phyloP scores from a whole-genome alignment of 306 rosid species.

The Fragaria nilgerrensis region DNA sequence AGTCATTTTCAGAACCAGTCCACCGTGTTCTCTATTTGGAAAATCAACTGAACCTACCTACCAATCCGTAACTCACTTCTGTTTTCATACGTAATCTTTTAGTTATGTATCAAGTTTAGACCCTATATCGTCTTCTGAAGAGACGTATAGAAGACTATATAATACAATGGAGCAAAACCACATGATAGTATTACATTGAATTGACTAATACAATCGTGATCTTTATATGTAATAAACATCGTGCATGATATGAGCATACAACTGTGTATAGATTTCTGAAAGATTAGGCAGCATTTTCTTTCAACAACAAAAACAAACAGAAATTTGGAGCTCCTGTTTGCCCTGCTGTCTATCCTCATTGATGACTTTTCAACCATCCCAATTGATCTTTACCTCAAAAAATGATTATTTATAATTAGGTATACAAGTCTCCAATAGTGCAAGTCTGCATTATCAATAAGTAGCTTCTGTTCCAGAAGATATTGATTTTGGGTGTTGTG shows the following conservation, averaged over 20 bases:
- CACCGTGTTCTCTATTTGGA: background rate
- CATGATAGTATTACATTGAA: too few relatives aligned
- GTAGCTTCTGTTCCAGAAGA: background rate
- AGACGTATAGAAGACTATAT: background rate
- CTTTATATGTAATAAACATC: background rate
- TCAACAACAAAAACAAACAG: background rate
- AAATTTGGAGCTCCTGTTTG: background rate
- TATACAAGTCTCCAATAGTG: background rate
- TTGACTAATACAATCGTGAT: background rate
- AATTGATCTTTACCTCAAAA: background rate
- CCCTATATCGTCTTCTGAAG: background rate
- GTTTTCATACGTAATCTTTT: background rate
- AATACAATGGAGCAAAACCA: background rate
- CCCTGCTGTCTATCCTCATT: background rate
- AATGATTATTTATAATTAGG: background rate
- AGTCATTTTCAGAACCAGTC: background rate
- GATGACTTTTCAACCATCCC: background rate
- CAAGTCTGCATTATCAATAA: background rate
- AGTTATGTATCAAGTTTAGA: background rate
- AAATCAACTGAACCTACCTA: background rate
- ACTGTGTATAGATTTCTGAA: background rate
- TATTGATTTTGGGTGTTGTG: background rate
- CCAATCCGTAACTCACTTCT: background rate
- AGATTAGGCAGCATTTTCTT: background rate
- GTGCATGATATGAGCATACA: background rate